Evolutionary conservation across 2,329 filamentous ascomycete species (phyloP).

Genomic region (Paecilomyces formosus): DNA sequence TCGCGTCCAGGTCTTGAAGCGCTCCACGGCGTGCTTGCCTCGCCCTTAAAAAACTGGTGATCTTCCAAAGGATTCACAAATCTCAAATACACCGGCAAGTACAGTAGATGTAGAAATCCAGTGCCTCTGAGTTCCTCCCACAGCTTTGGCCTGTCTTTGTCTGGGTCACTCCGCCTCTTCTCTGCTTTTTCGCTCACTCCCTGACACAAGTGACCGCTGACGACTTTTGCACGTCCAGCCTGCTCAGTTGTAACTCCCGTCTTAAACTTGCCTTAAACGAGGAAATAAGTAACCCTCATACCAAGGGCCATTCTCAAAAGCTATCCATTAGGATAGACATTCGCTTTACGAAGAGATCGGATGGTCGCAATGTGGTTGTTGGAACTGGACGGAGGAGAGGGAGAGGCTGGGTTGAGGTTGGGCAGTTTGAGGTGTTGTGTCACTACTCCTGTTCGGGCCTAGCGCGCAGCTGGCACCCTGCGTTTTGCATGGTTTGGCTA

Average conservation of each 20-base stretch:
- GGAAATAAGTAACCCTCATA: conserved; percentile 24
- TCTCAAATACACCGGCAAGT: conserved; percentile 2
- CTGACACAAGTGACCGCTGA: neutral
- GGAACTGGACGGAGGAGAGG: neutral
- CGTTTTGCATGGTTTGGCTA: conserved; percentile 13
- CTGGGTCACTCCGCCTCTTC: neutral
- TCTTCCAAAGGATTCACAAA: neutral
- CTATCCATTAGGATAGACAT: conserved; percentile 27
- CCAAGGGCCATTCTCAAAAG: conserved; percentile 25
- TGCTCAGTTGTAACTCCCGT: conserved; percentile 7
- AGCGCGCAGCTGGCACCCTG: conserved; percentile 10
- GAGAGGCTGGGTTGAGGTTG: conserved; percentile 12
- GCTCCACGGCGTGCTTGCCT: neutral
- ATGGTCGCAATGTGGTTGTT: conserved; percentile 8
- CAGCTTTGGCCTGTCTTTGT: conserved; percentile 2
- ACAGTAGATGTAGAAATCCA: conserved; percentile 4
- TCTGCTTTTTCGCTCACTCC: neutral
- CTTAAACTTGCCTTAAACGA: conserved; percentile 19
- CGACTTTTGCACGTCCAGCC: conserved; percentile 11
- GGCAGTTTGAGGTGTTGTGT: conserved; percentile 11
- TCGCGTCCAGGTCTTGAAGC: conserved; percentile 1
- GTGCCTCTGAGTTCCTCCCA: neutral
- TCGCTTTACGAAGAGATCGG: conserved; percentile 30
- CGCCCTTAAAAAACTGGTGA: neutral
- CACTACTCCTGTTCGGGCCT: conserved; percentile 9